Base-by-base conservation (phyloP, 768 basidiomycete genomes). In the Kondoa subrosea region DNA sequence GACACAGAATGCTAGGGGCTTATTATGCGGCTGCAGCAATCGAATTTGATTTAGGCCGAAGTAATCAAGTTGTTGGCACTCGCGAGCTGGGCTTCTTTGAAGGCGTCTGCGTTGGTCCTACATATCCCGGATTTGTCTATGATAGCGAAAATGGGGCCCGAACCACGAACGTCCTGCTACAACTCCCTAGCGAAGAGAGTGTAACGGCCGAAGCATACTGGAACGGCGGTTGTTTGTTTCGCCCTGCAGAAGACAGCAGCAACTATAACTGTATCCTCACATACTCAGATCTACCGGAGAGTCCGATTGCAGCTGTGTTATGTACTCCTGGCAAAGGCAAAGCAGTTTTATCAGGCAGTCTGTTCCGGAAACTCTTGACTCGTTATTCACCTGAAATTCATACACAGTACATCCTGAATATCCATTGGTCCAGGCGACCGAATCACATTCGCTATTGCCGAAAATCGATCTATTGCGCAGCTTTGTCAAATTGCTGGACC, bases 1-100 rank as follows among this genome's bases (percentile, higher is more conserved):
- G 27, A 32, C 3, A 32, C 61, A 31, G 30, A 63, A 17, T 3
- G 29, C 16, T 3, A 63, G 83, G 83, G 0, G 81, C 81, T 0
- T 85, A 82, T 62, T 82, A 83, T 66, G 81, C 81, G 0, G 78
- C 79, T 3, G 59, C 50, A 8, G 67, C 74, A 60, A 76, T 81
- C 64, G 77, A 75, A 61, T 82, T 81, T 75, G 79, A 80, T 72
- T 67, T 75, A 12, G 80, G 70, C 70, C 77, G 58, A 0, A 65
- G 64, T 3, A 71, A 79, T 67, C 77, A 80, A 72, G 80, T 81
- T 0, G 63, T 71, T 0, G 80, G 79, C 2, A 69, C 74, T 32
- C 69, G 81, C n/a, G 80, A 80, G 40, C 72, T 81, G 29, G 76
- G 72, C 1, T 81, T 82, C 77, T 81, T 79, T 67, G 76, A 76